These are phyloP conservation scores for Amanita pseudoporphyria DNA, from an alignment of 768 basidiomycete genomes.

Conservation along the genomic window DNA sequence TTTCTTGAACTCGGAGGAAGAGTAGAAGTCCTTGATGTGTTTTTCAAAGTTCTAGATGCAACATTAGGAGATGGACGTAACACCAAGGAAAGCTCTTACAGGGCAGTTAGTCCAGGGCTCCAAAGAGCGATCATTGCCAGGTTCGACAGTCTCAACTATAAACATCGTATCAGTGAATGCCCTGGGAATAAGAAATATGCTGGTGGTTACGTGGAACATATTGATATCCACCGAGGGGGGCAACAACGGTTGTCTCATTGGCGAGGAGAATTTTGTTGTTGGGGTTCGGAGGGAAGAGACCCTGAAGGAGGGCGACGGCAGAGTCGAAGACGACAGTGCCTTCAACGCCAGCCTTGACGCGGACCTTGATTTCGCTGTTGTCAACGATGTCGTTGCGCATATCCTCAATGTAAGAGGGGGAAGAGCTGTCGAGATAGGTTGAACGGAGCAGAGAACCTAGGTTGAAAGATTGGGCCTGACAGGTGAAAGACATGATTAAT, in stretches of 20 bases:
- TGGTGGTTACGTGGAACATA: conserved; percentile 61
- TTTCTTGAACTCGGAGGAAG: conserved; percentile 57
- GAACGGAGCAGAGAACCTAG: conserved; percentile 56
- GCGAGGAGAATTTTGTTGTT: conserved; percentile 69
- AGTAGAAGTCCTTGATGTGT: conserved; percentile 51
- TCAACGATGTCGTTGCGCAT: conserved; percentile 62
- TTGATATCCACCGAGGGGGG: conserved; percentile 78
- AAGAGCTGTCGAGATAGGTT: conserved; percentile 57
- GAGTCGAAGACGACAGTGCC: conserved; percentile 84
- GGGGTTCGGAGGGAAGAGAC: conserved; percentile 74
- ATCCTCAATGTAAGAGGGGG: conserved; percentile 57
- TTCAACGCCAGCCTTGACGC: conserved; percentile 78
- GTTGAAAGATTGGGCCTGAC: conserved; percentile 55
- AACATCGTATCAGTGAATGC: conserved; percentile 4
- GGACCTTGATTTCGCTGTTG: conserved; percentile 63
- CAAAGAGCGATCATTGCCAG: conserved; percentile 71
- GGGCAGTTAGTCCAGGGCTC: conserved; percentile 68
- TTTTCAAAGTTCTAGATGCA: conserved; percentile 47
- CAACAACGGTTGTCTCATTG: conserved; percentile 60
- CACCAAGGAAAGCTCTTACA: conserved; percentile 18
- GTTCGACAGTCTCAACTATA: conserved; percentile 78
- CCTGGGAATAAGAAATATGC: conserved; percentile 5
- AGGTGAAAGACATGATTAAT: conserved; percentile 6
- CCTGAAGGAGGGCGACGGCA: conserved; percentile 76
- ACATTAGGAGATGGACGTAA: not conserved